Evolutionary conservation across 1,139 yeast genomes (phyloP).

Genomic region (Sugiyamaella xylanicola): DNA sequence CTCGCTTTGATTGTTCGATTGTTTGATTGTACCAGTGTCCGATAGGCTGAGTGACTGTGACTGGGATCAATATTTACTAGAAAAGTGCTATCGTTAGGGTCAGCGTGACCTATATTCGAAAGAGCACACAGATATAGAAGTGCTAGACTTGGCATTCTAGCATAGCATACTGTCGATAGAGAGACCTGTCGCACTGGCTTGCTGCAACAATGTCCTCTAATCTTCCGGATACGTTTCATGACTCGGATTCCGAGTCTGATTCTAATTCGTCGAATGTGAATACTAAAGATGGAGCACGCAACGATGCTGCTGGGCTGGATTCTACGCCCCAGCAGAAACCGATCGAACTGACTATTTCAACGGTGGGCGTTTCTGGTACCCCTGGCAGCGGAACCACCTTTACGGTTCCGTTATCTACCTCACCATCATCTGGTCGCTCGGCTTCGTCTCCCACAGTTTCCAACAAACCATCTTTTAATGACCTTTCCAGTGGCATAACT

Average conservation of each 20-base stretch:
- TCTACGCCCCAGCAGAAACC: not conserved
- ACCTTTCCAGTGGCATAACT: not conserved
- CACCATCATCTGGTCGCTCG: conserved; percentile 1
- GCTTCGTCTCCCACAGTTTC: conserved; percentile 12
- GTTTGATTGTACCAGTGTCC: too few relatives aligned
- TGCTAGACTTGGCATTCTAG: too few relatives aligned
- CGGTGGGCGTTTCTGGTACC: not conserved
- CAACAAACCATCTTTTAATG: conserved; percentile 8
- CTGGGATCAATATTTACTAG: too few relatives aligned
- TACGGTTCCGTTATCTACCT: conserved; percentile 2
- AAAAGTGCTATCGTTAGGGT: too few relatives aligned
- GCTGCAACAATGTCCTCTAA: conserved; percentile 2
- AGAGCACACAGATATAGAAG: too few relatives aligned
- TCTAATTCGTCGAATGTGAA: not conserved
- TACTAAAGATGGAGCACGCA: not conserved
- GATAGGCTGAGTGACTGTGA: too few relatives aligned
- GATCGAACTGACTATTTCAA: not conserved
- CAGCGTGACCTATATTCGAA: too few relatives aligned
- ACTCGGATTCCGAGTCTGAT: conserved; percentile 7
- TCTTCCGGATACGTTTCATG: conserved; percentile 13
- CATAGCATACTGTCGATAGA: too few relatives aligned
- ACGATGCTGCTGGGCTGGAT: not conserved
- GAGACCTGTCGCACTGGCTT: not conserved
- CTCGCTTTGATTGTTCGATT: too few relatives aligned
- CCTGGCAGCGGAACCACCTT: not conserved